These are phyloP conservation scores for Musa beccarii DNA, from an alignment of 176 grass and related monocot species.

Conservation along the genomic window DNA sequence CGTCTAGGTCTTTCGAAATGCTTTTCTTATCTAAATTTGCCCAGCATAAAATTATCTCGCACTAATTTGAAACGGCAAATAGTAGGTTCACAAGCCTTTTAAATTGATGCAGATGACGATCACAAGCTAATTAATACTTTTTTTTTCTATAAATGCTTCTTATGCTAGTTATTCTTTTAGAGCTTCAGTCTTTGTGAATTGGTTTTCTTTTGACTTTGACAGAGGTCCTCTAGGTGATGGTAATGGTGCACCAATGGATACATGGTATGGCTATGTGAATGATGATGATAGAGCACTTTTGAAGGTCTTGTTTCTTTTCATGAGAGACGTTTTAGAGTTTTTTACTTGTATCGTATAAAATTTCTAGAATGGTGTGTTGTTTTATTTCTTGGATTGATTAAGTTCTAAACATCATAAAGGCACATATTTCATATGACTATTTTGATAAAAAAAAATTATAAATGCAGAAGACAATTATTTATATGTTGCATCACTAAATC, in stretches of 20 bases:
- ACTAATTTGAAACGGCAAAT: no score
- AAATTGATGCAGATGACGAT: no score
- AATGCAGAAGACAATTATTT: not conserved
- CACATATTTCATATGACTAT: not conserved
- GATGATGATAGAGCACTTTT: conserved; percentile 83
- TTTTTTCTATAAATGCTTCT: not conserved
- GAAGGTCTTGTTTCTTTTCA: conserved; percentile 42
- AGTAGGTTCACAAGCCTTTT: no score
- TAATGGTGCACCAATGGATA: conserved; percentile 35
- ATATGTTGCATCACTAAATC: not conserved
- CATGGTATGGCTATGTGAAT: conserved; percentile 78
- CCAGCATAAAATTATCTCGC: no score
- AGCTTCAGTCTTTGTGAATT: not conserved
- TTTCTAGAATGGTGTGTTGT: not conserved
- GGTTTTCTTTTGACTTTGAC: conserved; percentile 22
- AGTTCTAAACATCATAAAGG: not conserved
- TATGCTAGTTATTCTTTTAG: not conserved
- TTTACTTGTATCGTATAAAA: not conserved
- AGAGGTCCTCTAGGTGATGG: conserved; percentile 43
- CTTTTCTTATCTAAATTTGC: no score
- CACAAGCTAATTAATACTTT: no score
- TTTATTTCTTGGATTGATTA: not conserved
- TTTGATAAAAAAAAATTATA: not conserved
- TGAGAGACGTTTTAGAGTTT: not conserved
- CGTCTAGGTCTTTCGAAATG: no score